These are phyloP conservation scores for Ormosia emarginata DNA, from an alignment of 306 rosid species.

Conservation along the genomic window DNA sequence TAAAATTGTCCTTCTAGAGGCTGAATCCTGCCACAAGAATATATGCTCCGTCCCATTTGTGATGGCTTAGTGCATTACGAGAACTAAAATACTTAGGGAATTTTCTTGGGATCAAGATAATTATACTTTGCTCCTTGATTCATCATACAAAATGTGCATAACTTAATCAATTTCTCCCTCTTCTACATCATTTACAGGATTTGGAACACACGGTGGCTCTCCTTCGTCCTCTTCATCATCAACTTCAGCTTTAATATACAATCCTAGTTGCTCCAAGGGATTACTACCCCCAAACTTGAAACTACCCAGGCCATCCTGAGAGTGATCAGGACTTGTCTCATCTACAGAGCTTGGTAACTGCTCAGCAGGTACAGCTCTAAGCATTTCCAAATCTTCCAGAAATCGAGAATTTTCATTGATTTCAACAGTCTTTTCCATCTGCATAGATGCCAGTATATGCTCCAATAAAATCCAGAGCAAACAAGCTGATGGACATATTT, in stretches of 20 bases:
- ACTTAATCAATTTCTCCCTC: slow-evolving; percentile 80
- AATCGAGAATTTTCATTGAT: slow-evolving; percentile 76
- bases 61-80: neutral
- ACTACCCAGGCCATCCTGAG: slow-evolving; percentile 64
- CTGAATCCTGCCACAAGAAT: slow-evolving; percentile 1
- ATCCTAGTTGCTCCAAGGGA: slow-evolving; percentile 75
- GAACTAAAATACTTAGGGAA: slow-evolving; percentile 12
- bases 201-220: slow-evolving; percentile 42
- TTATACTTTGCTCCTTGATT: slow-evolving; percentile 17
- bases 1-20: neutral
- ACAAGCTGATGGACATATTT: neutral
- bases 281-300: slow-evolving; percentile 69
- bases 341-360: slow-evolving; percentile 59
- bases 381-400: slow-evolving; percentile 81
- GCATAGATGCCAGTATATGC: slow-evolving; percentile 30
- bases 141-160: slow-evolving; percentile 17
- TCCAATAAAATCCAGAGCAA: slow-evolving; percentile 24
- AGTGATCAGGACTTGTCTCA: slow-evolving; percentile 70
- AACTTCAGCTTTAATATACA: slow-evolving; percentile 65
- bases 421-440: slow-evolving; percentile 86
- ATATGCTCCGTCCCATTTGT: neutral
- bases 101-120: slow-evolving; percentile 13
- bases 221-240: slow-evolving; percentile 84
- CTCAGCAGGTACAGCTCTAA: slow-evolving; percentile 56
- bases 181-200: slow-evolving; percentile 61